Conservation (phyloP, 805 yeast species). For the Naumovozyma castellii region DNA sequence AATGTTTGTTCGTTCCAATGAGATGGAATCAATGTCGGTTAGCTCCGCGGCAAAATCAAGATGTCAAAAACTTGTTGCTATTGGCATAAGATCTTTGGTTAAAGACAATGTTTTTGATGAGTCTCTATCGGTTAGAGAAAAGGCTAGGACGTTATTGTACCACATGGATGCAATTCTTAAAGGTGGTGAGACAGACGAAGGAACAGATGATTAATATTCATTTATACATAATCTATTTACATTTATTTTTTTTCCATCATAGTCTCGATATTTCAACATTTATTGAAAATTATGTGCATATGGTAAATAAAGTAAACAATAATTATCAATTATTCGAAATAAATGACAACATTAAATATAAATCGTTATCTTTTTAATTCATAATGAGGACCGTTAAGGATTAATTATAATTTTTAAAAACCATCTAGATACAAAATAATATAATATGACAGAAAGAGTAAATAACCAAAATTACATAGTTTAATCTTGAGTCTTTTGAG, state of each 20-base stretch:
- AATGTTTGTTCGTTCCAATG: not conserved
- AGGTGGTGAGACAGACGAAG: constrained; percentile 2
- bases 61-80: constrained; percentile 21
- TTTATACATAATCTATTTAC: not conserved
- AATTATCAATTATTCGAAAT: not conserved
- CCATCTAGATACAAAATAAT: constrained; percentile 9
- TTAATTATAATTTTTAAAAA: constrained; percentile 9
- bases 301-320: not conserved
- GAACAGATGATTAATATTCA: not conserved
- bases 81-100: constrained; percentile 25
- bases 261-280: not conserved
- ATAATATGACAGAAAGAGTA: constrained; percentile 7
- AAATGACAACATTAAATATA: not conserved
- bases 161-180: constrained; percentile 26
- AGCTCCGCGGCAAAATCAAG: constrained; percentile 18
- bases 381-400: constrained; percentile 10
- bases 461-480: constrained; percentile 13
- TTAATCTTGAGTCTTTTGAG: constrained; percentile 83
- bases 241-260: not conserved
- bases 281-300: not conserved
- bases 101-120: constrained; percentile 22
- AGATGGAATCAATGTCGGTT: constrained; percentile 6
- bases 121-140: constrained; percentile 24
- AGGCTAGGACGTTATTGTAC: constrained; percentile 24
- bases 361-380: not conserved